A percentile compares a stretch with the other conserved stretches of the same genome.
Conservation (phyloP, 805 yeast genomes). For the Spathaspora gorwiae region DNA sequence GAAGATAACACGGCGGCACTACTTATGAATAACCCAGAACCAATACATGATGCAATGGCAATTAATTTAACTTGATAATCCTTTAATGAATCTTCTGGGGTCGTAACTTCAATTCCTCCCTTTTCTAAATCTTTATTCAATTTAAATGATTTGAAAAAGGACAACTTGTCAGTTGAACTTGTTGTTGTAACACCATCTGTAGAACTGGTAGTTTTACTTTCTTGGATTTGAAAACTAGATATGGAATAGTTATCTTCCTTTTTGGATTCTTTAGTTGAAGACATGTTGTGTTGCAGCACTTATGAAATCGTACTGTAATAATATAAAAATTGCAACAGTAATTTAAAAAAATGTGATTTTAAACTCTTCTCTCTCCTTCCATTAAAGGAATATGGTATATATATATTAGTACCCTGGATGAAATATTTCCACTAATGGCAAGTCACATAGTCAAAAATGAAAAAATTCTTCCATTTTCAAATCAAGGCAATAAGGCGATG, state of each 20-base stretch:
- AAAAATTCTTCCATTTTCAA: too few relatives aligned
- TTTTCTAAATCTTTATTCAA: constrained; percentile 5
- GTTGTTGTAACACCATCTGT: background rate
- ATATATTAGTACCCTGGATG: too few relatives aligned
- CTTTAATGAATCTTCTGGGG: constrained; percentile 7
- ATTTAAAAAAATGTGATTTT: background rate
- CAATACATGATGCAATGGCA: constrained; percentile 18
- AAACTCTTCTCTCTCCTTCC: background rate
- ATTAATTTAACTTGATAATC: constrained; percentile 11
- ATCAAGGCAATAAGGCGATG: too few relatives aligned
- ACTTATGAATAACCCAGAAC: constrained; percentile 17
- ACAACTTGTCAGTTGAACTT: background rate
- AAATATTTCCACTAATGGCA: background rate
- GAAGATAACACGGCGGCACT: constrained; percentile 13
- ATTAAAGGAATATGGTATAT: background rate
- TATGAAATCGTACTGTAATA: background rate
- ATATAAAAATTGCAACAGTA: background rate
- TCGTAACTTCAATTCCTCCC: constrained; percentile 4
- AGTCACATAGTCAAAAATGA: background rate
- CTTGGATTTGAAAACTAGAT: constrained; percentile 5
- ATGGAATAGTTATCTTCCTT: constrained; percentile 8
- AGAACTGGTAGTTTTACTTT: background rate
- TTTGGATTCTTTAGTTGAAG: constrained; percentile 2
- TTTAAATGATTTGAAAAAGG: constrained; percentile 6
- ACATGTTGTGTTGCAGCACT: background rate